A percentile compares a stretch with the other conserved stretches of the same genome.
Evolutionary conservation across 2,329 filamentous ascomycete species (phyloP).

Genomic region (Microascus cirrosus): DNA sequence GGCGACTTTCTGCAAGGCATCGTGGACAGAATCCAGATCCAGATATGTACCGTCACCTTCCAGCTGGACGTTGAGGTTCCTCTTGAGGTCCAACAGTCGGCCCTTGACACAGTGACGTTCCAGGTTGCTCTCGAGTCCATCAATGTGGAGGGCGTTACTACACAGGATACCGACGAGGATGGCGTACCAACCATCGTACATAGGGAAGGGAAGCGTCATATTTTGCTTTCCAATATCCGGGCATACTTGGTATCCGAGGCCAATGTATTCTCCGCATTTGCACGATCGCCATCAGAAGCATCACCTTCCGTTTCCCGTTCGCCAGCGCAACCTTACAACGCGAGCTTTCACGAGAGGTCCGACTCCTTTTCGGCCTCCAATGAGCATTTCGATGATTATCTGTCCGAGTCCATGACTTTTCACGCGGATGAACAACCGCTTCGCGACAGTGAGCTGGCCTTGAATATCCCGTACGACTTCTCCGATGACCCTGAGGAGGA

Average conservation of each 20-base stretch:
- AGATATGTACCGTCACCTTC: constrained; percentile 53
- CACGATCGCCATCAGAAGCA: constrained; percentile 25
- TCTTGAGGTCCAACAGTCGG: constrained; percentile 27
- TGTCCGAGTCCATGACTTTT: constrained; percentile 21
- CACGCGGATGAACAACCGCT: constrained; percentile 18
- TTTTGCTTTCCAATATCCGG: constrained; percentile 51
- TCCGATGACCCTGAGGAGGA: constrained; percentile 16
- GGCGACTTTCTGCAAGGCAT: constrained; percentile 64
- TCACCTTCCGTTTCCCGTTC: constrained; percentile 44
- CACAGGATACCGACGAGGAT: constrained; percentile 17
- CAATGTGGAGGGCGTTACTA: constrained; percentile 55
- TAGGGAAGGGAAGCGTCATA: constrained; percentile 54
- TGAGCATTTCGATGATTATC: constrained; percentile 11
- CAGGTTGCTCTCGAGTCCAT: constrained; percentile 55
- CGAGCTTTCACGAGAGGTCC: background rate
- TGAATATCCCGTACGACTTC: constrained; percentile 45
- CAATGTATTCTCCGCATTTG: constrained; percentile 50
- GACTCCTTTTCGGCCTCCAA: background rate
- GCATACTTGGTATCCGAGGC: constrained; percentile 58
- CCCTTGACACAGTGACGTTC: constrained; percentile 47
- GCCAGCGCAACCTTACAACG: constrained; percentile 12
- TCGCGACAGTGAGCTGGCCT: constrained; percentile 44
- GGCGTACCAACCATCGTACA: constrained; percentile 25
- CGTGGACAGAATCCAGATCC: constrained; percentile 57
- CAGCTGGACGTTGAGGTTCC: constrained; percentile 52